These are phyloP conservation scores for Aspergillus ruber DNA, from an alignment of 2,329 filamentous ascomycete species.

Conservation along the genomic window DNA sequence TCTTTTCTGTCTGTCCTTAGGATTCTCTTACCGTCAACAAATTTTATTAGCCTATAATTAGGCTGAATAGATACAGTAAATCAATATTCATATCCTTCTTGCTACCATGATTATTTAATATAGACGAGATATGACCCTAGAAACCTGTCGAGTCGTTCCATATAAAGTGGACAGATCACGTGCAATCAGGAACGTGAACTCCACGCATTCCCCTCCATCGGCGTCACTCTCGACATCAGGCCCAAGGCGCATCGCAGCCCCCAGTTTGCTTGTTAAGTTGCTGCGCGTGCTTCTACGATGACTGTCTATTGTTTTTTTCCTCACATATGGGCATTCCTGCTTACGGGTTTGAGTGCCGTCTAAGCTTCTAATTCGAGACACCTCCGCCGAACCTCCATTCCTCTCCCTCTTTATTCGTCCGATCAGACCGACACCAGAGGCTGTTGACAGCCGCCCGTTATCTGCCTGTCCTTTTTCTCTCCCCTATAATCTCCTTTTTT, in stretches of 20 bases:
- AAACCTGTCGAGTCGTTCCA: no score
- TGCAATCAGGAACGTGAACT: constrained; percentile 10
- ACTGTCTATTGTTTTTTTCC: constrained; percentile 12
- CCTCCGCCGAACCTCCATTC: constrained; percentile 4
- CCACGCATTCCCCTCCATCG: constrained; percentile 2
- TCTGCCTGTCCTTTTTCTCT: background rate
- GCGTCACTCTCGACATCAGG: background rate
- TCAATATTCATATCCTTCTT: no score
- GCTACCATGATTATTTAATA: no score
- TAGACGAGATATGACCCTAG: no score
- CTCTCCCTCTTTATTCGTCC: constrained; percentile 5
- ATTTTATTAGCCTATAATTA: no score
- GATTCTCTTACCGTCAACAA: background rate
- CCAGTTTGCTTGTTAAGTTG: constrained; percentile 14
- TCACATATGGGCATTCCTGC: constrained; percentile 17
- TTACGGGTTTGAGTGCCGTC: constrained; percentile 9
- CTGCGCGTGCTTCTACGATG: constrained; percentile 23
- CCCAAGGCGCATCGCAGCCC: constrained; percentile 11
- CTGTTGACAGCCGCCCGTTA: background rate
- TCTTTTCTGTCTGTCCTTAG: background rate
- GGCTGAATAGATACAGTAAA: no score
- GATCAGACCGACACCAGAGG: background rate
- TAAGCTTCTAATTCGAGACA: background rate
- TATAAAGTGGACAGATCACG: constrained; percentile 6
- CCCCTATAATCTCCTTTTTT: background rate